phyloP scores from a whole-genome alignment of 2,329 filamentous ascomycete genomes.

The Trichoderma endophyticum region DNA sequence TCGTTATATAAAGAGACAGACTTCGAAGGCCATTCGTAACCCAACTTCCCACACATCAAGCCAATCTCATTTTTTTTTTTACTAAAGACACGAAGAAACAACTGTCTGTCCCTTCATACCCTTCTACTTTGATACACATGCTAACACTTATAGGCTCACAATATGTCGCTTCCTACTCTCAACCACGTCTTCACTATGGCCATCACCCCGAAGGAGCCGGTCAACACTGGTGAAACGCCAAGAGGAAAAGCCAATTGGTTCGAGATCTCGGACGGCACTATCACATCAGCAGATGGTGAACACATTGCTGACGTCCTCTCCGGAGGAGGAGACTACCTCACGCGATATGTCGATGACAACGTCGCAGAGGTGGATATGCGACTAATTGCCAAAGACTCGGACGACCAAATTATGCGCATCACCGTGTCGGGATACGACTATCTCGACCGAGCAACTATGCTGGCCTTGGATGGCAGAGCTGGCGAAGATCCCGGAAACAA shows the following conservation, averaged over 20 bases:
- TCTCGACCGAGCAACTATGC: slow-evolving; percentile 3
- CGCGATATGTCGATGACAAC: neutral
- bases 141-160: neutral
- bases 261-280: neutral
- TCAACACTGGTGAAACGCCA: neutral
- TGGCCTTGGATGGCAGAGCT: neutral
- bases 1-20: neutral
- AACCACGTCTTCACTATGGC: slow-evolving; percentile 6
- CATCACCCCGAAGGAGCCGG: neutral
- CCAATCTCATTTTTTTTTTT: too few relatives aligned
- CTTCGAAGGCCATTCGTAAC: neutral
- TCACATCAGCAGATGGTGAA: neutral
- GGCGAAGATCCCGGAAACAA: neutral
- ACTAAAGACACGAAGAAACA: neutral
- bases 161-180: neutral
- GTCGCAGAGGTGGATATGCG: slow-evolving; percentile 1
- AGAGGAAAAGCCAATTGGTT: slow-evolving; percentile 12
- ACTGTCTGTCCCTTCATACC: neutral
- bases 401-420: neutral
- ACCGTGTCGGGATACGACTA: slow-evolving; percentile 1
- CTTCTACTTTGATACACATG: too few relatives aligned
- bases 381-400: neutral
- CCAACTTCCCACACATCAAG: neutral
- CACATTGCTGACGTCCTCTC: neutral
- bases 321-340: slow-evolving; percentile 5